Evolutionary conservation across 305 asterid species (phyloP).

Genomic region (Nicotiana rustica): DNA sequence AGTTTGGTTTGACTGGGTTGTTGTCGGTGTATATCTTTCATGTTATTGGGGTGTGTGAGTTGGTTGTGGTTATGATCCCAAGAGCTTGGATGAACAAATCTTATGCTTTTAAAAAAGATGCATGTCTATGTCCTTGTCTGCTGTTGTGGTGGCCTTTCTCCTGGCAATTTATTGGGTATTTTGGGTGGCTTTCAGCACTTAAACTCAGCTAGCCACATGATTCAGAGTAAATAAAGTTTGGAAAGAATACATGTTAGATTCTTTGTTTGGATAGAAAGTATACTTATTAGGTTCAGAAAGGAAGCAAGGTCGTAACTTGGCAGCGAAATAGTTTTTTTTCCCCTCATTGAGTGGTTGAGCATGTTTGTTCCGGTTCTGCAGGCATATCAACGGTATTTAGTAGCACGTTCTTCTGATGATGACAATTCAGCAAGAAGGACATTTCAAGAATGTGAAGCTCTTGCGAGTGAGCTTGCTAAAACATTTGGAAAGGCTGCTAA

Average conservation of each 20-base stretch:
- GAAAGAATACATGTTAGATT: conserved; percentile 25
- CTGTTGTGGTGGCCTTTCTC: conserved; percentile 1
- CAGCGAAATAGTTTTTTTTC: conserved; percentile 1
- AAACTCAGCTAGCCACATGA: background rate
- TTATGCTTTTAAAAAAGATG: background rate
- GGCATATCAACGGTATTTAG: conserved; percentile 74
- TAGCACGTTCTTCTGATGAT: conserved; percentile 57
- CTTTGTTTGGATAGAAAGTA: conserved; percentile 17
- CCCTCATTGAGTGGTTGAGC: background rate
- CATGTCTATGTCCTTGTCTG: background rate
- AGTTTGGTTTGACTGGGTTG: background rate
- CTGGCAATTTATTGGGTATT: background rate
- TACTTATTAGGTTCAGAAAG: conserved; percentile 11
- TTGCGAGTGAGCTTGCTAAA: conserved; percentile 85
- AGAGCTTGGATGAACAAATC: background rate
- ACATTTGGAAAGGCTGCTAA: conserved; percentile 80
- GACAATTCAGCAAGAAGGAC: conserved; percentile 63
- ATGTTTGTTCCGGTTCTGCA: conserved; percentile 40
- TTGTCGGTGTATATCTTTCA: background rate
- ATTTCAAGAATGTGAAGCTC: conserved; percentile 80
- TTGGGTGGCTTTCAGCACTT: background rate
- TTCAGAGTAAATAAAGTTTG: background rate
- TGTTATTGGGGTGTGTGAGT: conserved; percentile 17
- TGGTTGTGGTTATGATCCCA: conserved; percentile 2
- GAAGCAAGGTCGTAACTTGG: conserved; percentile 8